Conservation (phyloP, 345 rosid species). For the Citrus medica region DNA sequence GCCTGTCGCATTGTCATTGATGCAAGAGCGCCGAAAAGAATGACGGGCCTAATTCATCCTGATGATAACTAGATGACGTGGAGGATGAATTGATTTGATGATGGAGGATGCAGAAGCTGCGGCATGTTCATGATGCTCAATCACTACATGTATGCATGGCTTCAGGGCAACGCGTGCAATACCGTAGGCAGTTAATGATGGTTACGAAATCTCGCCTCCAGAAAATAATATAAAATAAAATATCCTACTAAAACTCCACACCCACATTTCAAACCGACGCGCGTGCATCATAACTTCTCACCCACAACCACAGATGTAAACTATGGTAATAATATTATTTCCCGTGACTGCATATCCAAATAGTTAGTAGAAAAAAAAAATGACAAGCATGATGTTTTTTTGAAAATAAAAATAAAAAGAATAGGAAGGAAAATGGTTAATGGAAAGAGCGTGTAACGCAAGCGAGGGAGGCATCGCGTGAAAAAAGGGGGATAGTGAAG, state of each 20-base stretch:
- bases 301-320: background rate
- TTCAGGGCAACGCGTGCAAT: constrained; percentile 35
- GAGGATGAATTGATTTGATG: background rate
- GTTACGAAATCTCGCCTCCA: constrained; percentile 5
- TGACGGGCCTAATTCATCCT: background rate
- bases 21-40: too few relatives aligned
- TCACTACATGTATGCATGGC: background rate
- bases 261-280: background rate
- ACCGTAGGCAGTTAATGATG: constrained; percentile 37
- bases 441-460: background rate
- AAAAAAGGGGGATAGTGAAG: background rate
- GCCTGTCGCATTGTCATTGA: background rate
- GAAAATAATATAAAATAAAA: too few relatives aligned
- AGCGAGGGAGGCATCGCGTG: background rate
- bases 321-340: too few relatives aligned
- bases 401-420: too few relatives aligned
- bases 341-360: too few relatives aligned
- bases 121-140: constrained; percentile 1
- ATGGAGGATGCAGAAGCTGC: background rate
- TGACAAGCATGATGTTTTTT: too few relatives aligned
- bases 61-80: constrained; percentile 24
- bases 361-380: too few relatives aligned
- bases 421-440: background rate
- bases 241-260: too few relatives aligned
- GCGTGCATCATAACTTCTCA: constrained; percentile 8